Evolutionary conservation across 345 rosid genomes (phyloP), one percentile per base, ranked within the genome.

Genomic region (Salix arbutifolia): DNA sequence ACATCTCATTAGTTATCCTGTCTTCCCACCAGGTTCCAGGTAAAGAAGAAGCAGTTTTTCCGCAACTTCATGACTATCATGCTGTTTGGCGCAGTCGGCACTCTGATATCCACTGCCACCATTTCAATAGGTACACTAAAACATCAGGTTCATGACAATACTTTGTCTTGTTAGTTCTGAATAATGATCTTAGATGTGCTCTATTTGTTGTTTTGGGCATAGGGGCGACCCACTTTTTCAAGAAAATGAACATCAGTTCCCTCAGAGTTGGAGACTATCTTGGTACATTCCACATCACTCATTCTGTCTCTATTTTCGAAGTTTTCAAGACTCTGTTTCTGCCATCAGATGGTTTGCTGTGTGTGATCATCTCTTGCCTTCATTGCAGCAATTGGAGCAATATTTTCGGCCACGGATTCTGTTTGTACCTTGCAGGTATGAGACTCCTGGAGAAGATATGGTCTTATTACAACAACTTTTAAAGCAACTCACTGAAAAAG

Each of bases 41-140:
- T 96, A 84, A 96, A 96, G 90, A 96, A 96, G 91, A 96, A 96
- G 87, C 98, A 92, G 69, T 96, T 96, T 84, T 96, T 96, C 76
- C 97, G 92, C 81, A 96, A 96, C 84, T 96, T 96, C 84, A 88
- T 91, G 93, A 96, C 98, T 52, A 93, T 96, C 81, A 90, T 90
- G 84, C 83, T 96, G 74, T 96, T 91, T 84, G 99, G 99, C 70
- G 98, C 96, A 53, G 64, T 96, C 78, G 99, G 99, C 13, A 96
- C 99, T 78, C 88, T 96, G 58, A 91, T 96, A 87, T 96, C 99
- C 28, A 92, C 92, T 75, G 82, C 74, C 72, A 88, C 92, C 88
- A 85, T 96, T 74, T 89, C 99, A 50, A 42, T 82, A 77, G 99
- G 99, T 96, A 91, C 52, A 50, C 16, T 26, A 21, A 58, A 44